These are phyloP conservation scores for Tetrahymena borealis DNA, from an alignment of 73 alveolate species.

Conservation along the genomic window DNA sequence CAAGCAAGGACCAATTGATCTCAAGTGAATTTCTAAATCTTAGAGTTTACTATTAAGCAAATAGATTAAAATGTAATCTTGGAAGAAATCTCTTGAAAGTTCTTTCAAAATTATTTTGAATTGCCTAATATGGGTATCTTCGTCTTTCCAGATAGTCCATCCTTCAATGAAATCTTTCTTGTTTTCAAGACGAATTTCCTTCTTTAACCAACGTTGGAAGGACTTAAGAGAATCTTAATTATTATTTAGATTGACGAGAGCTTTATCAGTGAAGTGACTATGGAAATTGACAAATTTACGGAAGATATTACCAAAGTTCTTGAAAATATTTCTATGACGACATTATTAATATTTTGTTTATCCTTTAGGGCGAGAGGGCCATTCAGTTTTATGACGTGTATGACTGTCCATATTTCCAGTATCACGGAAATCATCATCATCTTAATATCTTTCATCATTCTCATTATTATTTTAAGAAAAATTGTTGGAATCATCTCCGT, in stretches of 20 bases:
- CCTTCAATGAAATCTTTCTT: not conserved
- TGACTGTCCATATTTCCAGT: not conserved
- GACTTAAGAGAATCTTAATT: not conserved
- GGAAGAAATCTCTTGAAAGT: not conserved
- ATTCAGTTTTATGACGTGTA: not conserved
- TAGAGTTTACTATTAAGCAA: not conserved
- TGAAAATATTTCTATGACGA: not conserved
- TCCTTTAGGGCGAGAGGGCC: slow-evolving; percentile 2
- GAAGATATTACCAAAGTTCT: not conserved
- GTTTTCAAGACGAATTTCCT: not conserved
- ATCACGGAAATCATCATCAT: not conserved
- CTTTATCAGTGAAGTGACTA: not conserved
- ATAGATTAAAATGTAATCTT: not conserved
- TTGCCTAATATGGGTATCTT: not conserved
- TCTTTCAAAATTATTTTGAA: not conserved
- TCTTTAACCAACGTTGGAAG: not conserved
- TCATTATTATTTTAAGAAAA: not conserved
- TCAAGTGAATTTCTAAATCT: not conserved
- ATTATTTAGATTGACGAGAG: not conserved
- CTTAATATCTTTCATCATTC: not conserved
- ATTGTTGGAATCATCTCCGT: not conserved
- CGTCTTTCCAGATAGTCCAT: not conserved
- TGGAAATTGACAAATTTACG: not conserved
- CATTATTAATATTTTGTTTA: not conserved
- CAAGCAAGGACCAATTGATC: not conserved